phyloP scores from a whole-genome alignment of 352 stramenopile species.

The Globisporangium recalcitrans region DNA sequence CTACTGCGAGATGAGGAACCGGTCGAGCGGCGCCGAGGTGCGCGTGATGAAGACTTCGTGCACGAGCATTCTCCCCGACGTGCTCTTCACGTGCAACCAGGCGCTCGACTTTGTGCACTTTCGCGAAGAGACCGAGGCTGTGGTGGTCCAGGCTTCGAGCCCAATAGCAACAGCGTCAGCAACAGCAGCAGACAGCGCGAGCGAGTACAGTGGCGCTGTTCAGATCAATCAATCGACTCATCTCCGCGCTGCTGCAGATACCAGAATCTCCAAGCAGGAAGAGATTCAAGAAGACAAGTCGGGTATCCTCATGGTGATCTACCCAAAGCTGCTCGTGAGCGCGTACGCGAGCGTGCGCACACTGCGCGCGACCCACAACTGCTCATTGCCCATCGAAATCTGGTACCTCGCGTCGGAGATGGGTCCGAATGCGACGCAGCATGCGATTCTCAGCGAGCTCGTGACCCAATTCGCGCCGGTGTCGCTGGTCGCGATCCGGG shows the following conservation, averaged over 20 bases:
- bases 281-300: not conserved
- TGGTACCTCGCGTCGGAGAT: constrained; percentile 49
- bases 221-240: not conserved
- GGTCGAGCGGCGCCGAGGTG: constrained; percentile 27
- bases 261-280: not conserved
- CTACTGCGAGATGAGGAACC: constrained; percentile 46
- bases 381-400: constrained; percentile 48
- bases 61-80: constrained; percentile 26
- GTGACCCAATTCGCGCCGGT: constrained; percentile 19
- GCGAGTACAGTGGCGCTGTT: not conserved
- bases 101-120: constrained; percentile 42
- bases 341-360: constrained; percentile 35
- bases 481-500: constrained; percentile 24
- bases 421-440: constrained; percentile 18
- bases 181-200: not conserved
- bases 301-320: constrained; percentile 54
- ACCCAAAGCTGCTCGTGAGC: constrained; percentile 44
- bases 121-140: constrained; percentile 6
- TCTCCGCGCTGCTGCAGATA: not conserved
- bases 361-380: constrained; percentile 34
- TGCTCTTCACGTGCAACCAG: constrained; percentile 38
- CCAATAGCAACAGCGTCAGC: not conserved
- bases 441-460: constrained; percentile 23
- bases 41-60: constrained; percentile 36
- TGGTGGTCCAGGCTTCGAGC: not conserved